Evolutionary conservation across 129 eudicot genomes (phyloP).

Genomic region (Chrysanthemum makinoi): DNA sequence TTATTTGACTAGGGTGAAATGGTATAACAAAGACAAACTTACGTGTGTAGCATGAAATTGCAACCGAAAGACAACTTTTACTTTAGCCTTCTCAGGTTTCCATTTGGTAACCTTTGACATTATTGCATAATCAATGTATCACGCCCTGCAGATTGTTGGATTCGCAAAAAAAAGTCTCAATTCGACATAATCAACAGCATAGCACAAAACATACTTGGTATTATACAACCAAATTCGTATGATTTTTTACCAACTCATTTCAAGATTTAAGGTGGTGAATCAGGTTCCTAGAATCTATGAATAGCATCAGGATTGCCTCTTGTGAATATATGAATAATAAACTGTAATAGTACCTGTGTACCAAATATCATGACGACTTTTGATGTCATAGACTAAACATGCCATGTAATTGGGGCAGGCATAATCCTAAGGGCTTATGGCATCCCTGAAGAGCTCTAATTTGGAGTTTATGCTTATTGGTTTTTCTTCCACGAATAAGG

Average conservation of each 20-base stretch:
- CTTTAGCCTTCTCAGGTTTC: slow-evolving; percentile 95
- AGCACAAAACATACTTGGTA: background rate
- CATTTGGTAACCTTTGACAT: slow-evolving; percentile 92
- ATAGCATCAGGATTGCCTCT: too few relatives aligned
- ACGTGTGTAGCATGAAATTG: slow-evolving; percentile 95
- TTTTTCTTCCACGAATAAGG: too few relatives aligned
- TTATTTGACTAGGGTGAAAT: background rate
- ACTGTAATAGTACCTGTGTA: too few relatives aligned
- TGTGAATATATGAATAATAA: background rate
- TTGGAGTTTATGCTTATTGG: too few relatives aligned
- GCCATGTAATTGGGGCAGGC: too few relatives aligned
- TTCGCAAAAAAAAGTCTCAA: too few relatives aligned
- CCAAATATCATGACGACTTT: too few relatives aligned
- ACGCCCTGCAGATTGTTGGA: slow-evolving; percentile 17
- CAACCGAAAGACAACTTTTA: slow-evolving; percentile 92
- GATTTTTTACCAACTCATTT: background rate
- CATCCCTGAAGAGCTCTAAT: too few relatives aligned
- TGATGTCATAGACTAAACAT: too few relatives aligned
- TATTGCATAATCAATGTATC: slow-evolving; percentile 31
- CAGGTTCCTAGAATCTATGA: slow-evolving; percentile 5
- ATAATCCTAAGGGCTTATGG: too few relatives aligned
- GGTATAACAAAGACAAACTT: slow-evolving; percentile 14
- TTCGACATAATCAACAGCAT: background rate
- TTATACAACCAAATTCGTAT: background rate
- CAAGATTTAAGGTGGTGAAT: slow-evolving; percentile 1